Evolutionary conservation across 371 early-diverging fungal species (phyloP).

Genomic region (Actinomortierella wolfii): DNA sequence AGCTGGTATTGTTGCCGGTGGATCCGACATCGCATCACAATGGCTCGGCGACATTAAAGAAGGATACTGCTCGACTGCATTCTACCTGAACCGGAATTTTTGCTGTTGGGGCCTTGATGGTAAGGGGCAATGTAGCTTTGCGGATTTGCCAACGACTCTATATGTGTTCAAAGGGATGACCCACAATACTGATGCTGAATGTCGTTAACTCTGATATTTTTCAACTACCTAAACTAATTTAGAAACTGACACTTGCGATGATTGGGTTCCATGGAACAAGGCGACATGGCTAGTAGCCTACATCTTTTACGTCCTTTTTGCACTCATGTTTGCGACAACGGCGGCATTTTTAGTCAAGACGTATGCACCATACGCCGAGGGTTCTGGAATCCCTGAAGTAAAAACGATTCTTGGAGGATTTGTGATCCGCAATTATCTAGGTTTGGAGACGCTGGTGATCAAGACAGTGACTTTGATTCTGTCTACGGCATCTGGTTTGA

Average conservation of each 20-base stretch:
- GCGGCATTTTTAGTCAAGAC: conserved; percentile 60
- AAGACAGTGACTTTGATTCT: conserved; percentile 72
- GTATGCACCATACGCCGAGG: conserved; percentile 81
- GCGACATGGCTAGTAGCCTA: conserved; percentile 39
- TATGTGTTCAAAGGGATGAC: too few species aligned
- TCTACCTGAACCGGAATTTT: conserved; percentile 84
- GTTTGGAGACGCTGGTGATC: conserved; percentile 70
- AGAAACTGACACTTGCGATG: conserved; percentile 43
- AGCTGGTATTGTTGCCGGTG: conserved; percentile 81
- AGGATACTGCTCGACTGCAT: conserved; percentile 87
- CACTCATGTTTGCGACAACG: conserved; percentile 50
- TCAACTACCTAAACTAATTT: not conserved
- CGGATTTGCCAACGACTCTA: not conserved
- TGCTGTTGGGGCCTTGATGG: conserved; percentile 86
- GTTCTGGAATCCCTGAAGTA: conserved; percentile 82
- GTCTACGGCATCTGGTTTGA: conserved; percentile 72
- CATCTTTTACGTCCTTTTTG: conserved; percentile 49
- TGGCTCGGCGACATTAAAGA: conserved; percentile 80
- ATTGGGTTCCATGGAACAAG: conserved; percentile 63
- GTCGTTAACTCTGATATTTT: conserved; percentile 9
- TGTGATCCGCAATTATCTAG: conserved; percentile 80
- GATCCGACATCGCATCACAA: conserved; percentile 80
- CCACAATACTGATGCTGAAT: too few species aligned
- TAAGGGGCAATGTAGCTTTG: conserved; percentile 16
- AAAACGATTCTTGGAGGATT: conserved; percentile 88